Evolutionary conservation across 2,329 filamentous ascomycete species (phyloP), one percentile per base, ranked within the genome.

Genomic region (Alternaria alternata): DNA sequence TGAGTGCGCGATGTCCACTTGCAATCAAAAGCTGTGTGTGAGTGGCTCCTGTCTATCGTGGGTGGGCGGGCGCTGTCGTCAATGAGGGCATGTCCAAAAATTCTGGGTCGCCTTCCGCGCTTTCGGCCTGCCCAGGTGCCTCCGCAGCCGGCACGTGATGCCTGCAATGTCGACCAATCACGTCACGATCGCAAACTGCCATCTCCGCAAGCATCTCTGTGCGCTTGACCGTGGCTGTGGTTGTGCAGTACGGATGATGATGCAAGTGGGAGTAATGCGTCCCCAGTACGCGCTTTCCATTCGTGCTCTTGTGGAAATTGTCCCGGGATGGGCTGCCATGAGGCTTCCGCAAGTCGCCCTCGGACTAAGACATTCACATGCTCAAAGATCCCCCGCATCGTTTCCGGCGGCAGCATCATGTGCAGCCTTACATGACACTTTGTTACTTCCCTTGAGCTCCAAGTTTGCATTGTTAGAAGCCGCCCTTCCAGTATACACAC

Each of bases 21-120:
- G 18, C 46, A 7, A 34, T 16, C 12, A 18, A 34, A 36, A 24
- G 4, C 12, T 48, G 34, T 48, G 30, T 34, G 46, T 20, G 30
- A 24, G 46, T 20, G 30, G 30, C 54, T 41, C 28, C 30, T 34
- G 48, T 28, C 51, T 59, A 51, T 55, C 38, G 28, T 54, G 47
- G 47, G 64, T 56, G 48, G 64, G 61, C 61, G 64, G 59, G 55
- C 61, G 67, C 57, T 51, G 59, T 57, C 48, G 59, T 55, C 63
- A 58, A 63, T 52, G 57, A 62, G 60, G 55, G 42, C 60, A 55
- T 58, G 42, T 59, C 63, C 59, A 68, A 69, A 69, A 72, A 55
- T 71, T 72, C 60, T 69, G 66, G 66, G 54, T 67, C 57, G 70
- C 71, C 71, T 71, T 71, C 68, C 69, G 64, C 69, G 67, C 59